Percentiles rank a stretch among this genome's conserved stretches.
Conservation (phyloP, 257 asterid species). For the Cinchona pubescens region DNA sequence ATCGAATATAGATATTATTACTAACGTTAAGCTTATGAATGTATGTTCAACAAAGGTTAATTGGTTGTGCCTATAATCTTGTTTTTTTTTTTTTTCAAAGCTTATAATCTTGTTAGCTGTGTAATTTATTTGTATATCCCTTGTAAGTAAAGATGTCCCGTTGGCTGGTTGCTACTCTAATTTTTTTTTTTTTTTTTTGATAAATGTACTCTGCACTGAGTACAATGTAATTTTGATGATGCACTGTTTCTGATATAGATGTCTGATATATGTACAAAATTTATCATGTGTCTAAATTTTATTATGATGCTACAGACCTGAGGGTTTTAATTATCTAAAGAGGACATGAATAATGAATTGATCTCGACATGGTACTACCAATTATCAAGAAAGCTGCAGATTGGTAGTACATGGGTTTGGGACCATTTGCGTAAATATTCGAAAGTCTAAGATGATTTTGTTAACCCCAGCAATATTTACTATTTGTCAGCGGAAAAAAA, state of each 20-base stretch:
- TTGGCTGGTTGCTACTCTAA: too few species aligned
- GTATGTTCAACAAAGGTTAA: too few species aligned
- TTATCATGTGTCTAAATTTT: not conserved
- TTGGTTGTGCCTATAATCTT: too few species aligned
- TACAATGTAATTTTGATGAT: not conserved
- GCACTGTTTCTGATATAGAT: not conserved
- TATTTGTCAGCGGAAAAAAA: not conserved
- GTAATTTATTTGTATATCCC: too few species aligned
- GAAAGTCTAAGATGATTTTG: not conserved
- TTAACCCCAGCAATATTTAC: not conserved
- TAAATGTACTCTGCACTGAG: not conserved
- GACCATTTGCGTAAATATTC: slow-evolving; percentile 1
- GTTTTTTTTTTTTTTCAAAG: too few species aligned
- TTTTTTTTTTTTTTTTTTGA: not conserved
- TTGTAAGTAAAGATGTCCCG: too few species aligned
- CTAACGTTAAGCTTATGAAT: too few species aligned
- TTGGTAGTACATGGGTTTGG: not conserved
- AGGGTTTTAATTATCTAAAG: not conserved
- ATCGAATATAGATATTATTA: too few species aligned
- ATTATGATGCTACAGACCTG: not conserved
- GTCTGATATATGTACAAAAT: not conserved
- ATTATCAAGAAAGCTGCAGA: not conserved
- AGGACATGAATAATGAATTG: not conserved
- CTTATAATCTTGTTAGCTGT: too few species aligned
- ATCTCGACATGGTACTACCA: not conserved